phyloP scores from a whole-genome alignment of 73 alveolate species.

The Tetrahymena malaccensis region DNA sequence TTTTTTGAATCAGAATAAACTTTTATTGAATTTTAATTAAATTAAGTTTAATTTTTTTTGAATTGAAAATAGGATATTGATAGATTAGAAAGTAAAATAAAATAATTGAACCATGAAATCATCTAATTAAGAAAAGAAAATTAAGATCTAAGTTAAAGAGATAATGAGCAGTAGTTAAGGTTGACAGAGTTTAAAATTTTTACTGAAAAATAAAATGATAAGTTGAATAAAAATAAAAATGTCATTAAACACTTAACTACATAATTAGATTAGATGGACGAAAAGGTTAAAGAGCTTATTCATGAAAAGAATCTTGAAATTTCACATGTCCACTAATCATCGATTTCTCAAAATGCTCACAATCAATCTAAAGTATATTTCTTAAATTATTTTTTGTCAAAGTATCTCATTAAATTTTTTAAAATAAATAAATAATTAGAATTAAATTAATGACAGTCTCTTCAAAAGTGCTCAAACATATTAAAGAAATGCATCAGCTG shows the following conservation, averaged over 20 bases:
- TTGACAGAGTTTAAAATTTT: background rate
- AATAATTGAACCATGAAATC: background rate
- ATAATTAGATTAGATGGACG: background rate
- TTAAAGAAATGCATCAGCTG: background rate
- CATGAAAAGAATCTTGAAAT: background rate
- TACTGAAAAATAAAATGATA: background rate
- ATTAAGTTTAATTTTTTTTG: too few species aligned
- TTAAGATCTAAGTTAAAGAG: background rate
- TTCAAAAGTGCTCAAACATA: background rate
- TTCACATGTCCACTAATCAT: background rate
- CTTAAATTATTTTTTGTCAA: background rate
- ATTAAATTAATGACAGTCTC: background rate
- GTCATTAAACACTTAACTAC: background rate
- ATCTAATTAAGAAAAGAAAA: background rate
- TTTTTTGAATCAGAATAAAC: too few species aligned
- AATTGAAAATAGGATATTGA: background rate
- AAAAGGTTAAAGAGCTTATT: background rate
- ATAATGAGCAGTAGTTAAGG: background rate
- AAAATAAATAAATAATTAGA: background rate
- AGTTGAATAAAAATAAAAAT: background rate
- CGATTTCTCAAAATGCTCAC: background rate
- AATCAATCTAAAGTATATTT: background rate
- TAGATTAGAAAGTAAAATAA: background rate
- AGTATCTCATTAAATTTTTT: background rate
- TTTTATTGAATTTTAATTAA: too few species aligned